Base-by-base conservation (phyloP, 805 yeast species). In the Torulaspora maleeae region DNA sequence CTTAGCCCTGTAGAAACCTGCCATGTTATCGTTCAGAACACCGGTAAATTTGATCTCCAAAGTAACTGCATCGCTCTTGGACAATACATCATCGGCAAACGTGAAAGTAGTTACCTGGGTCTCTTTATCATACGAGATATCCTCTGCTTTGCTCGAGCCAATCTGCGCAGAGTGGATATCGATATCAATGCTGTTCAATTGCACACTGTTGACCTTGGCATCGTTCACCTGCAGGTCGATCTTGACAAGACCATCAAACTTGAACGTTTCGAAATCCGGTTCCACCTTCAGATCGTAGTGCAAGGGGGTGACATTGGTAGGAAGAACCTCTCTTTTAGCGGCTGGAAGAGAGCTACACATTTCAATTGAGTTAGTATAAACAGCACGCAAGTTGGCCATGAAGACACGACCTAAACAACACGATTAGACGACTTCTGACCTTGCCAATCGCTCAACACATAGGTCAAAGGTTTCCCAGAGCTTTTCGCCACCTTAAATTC, bases 1-100 rank as follows among this genome's bases (percentile, higher is more conserved):
- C 34, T 79, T 69, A 15, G 88, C 82, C 57, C 86, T 75, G 71
- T 85, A 85, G 68, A 85, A 85, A 38, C 91, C 91, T 44, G 86
- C 85, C 91, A 85, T 84, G 59, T 83, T 79, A 59, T 82, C 83
- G 64, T 83, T 83, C 68, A 84, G 74, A 36, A 69, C 72, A 53
- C 89, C 91, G 29, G 75, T 70, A 63, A 77, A 84, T 32, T 71
- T 67, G 48, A 83, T 65, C 43, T 70, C 68, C 50, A 84, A 61
- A 15, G 68, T 60, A 39, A 77, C 74, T 30, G 64, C 60, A 15
- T 73, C 60, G 16, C 27, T 34, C 35, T 62, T 60, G 11, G 60
- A 51, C 27, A 70, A 52, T 27, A 71, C 68, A 10, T 63, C 64
- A n/a, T 65, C 59, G 39, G 71, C 76, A 49, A 90, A 78, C 39